Evolutionary conservation across 2,329 filamentous ascomycete genomes (phyloP).

Genomic region (Alternaria longipes): DNA sequence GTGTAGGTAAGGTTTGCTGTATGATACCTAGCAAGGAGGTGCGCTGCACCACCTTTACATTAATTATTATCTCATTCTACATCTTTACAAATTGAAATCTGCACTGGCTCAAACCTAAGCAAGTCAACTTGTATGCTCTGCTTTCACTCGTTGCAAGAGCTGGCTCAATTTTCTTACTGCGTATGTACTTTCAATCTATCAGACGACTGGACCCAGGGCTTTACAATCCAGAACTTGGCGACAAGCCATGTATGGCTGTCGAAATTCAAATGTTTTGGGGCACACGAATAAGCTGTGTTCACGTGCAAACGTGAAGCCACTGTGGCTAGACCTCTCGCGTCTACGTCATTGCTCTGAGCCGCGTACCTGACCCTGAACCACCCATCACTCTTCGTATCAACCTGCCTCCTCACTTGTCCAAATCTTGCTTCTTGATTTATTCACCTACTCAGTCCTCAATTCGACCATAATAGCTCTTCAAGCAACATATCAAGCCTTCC

Average conservation of each 20-base stretch:
- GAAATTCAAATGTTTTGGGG: background rate
- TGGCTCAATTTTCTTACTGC: background rate
- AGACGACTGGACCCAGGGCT: background rate
- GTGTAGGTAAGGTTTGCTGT: conserved; percentile 9
- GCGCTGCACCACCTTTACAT: conserved; percentile 9
- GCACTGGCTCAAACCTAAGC: background rate
- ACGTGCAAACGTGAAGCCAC: conserved; percentile 25
- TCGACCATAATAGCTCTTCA: background rate
- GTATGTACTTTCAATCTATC: background rate
- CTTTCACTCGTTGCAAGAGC: background rate
- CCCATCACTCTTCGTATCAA: background rate
- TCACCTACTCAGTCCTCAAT: background rate
- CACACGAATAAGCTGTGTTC: background rate
- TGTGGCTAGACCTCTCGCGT: conserved; percentile 26
- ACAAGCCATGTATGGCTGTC: background rate
- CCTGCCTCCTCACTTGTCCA: conserved; percentile 1
- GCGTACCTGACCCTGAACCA: conserved; percentile 13
- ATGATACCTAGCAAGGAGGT: conserved; percentile 19
- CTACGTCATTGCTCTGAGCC: conserved; percentile 25
- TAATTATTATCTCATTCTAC: conserved; percentile 13
- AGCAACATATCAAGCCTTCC: background rate
- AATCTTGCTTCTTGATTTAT: background rate
- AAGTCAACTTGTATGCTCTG: background rate
- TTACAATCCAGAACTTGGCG: background rate
- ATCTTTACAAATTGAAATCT: background rate